Conservation (phyloP, 2,329 filamentous ascomycete species). For the Fusarium proliferatum region DNA sequence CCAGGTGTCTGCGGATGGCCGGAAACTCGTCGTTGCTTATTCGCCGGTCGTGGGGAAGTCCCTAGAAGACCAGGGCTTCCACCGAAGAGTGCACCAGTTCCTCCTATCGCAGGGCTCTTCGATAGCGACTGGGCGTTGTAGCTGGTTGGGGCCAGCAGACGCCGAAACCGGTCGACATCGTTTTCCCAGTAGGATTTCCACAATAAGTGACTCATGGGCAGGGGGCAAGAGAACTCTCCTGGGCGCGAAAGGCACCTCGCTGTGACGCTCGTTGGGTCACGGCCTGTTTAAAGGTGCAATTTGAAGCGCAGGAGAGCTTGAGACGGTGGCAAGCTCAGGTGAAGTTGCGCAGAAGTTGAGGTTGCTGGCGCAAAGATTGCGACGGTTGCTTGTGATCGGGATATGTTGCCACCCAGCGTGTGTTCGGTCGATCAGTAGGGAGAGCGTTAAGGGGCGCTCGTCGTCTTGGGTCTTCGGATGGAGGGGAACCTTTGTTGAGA, state of each 20-base stretch:
- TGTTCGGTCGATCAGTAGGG: constrained; percentile 19
- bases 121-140: constrained; percentile 65
- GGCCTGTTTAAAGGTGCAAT: constrained; percentile 88
- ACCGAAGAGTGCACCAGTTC: constrained; percentile 47
- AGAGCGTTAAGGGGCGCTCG: constrained; percentile 12
- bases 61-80: constrained; percentile 56
- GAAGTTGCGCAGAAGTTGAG: neutral
- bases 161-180: constrained; percentile 95
- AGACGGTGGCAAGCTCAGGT: constrained; percentile 2
- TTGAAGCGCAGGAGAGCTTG: constrained; percentile 50
- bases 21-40: constrained; percentile 65
- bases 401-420: constrained; percentile 41
- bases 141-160: constrained; percentile 80
- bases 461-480: constrained; percentile 1
- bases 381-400: constrained; percentile 20
- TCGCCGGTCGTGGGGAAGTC: constrained; percentile 61
- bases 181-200: constrained; percentile 98
- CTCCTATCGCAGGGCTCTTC: constrained; percentile 63
- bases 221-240: constrained; percentile 49
- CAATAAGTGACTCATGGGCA: constrained; percentile 91
- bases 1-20: constrained; percentile 58
- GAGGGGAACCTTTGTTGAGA: neutral
- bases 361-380: constrained; percentile 24
- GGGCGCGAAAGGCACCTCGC: constrained; percentile 79
- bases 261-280: constrained; percentile 85